Percentiles rank a stretch among this genome's conserved stretches.
Conservation (phyloP, 805 yeast species). For the Myxozyma geophila region DNA sequence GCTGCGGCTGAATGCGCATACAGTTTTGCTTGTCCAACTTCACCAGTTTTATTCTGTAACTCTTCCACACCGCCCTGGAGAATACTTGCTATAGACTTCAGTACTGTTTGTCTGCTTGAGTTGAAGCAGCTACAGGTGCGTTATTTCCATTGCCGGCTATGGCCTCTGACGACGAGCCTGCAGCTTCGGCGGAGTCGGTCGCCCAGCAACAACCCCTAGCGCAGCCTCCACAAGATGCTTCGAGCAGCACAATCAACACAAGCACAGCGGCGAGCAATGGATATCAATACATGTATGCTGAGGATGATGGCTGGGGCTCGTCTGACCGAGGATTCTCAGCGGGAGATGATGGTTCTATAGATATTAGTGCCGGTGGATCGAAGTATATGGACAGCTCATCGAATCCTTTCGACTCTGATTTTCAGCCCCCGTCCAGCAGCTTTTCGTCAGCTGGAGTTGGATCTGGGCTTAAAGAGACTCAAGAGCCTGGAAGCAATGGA, state of each 20-base stretch:
- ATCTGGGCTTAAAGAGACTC: neutral
- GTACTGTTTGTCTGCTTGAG: too few relatives aligned
- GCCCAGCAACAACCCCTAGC: neutral
- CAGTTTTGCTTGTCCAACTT: too few relatives aligned
- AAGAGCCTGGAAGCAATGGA: neutral
- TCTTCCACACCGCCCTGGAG: too few relatives aligned
- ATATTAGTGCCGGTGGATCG: conserved; percentile 13
- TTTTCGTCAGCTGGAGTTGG: neutral
- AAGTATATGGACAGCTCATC: conserved; percentile 4
- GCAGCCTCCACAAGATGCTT: neutral
- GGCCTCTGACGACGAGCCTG: conserved; percentile 19
- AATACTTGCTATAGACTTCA: too few relatives aligned
- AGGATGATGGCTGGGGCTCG: conserved; percentile 2
- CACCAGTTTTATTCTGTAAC: too few relatives aligned
- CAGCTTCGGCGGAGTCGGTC: conserved; percentile 1
- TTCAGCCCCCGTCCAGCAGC: neutral
- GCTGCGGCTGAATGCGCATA: too few relatives aligned
- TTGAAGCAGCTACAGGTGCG: neutral
- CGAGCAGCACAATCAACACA: neutral
- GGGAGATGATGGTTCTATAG: conserved; percentile 1
- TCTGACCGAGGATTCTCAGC: neutral
- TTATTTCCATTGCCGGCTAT: conserved; percentile 2
- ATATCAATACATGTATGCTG: neutral
- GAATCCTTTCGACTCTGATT: conserved; percentile 9
- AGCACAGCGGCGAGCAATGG: neutral